Base-by-base conservation (phyloP, 2,329 filamentous ascomycete genomes). In the Cytospora piceicola region DNA sequence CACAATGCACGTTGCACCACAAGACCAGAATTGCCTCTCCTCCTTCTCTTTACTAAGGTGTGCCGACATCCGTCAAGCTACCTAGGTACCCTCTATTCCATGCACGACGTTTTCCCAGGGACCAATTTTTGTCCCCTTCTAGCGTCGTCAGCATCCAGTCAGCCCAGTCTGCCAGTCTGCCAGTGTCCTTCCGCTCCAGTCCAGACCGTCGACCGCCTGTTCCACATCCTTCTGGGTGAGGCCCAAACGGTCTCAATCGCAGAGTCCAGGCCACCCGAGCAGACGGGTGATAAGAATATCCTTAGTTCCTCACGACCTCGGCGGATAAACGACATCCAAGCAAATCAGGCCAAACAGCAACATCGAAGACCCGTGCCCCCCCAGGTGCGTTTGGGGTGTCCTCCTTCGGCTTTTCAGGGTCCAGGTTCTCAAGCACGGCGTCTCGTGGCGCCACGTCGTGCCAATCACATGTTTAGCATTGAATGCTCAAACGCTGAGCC, bases 381-480 rank as follows among this genome's bases (percentile, higher is more conserved):
- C 22, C 36, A 22, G 15, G 14, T 12, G 17, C 51, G 14, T 36
- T 29, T 11, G 53, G 51, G 32, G 12, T 34, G 55, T 54, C 46
- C 36, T 30, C 24, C 24, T 32, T 12, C 27, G 3, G 20, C 32
- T 52, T 29, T 20, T 27, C 58, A 52, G 42, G 58, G 58, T 61
- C 58, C 58, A 53, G 58, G 58, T 29, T 36, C 46, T 54, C 14
- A 34, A 34, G 15, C 36, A 56, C 22, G 32, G 29, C 29, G 53
- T 34, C 39, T 66, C 64, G 58, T 51, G 12, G 61, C 61, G 53
- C 61, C 42, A 56, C 61, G 30, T 56, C 15, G 11, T 39, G 42
- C 65, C 65, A 67, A 67, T 64, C 29, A 49, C 32, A 67, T 57
- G 36, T 32, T 46, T 54, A 58, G 61, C 12, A 22, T 49, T 49